A percentile compares a stretch with the other conserved stretches of the same genome.
These are phyloP conservation scores for Sporobolomyces phaffii DNA, from an alignment of 768 basidiomycete species.

Conservation along the genomic window DNA sequence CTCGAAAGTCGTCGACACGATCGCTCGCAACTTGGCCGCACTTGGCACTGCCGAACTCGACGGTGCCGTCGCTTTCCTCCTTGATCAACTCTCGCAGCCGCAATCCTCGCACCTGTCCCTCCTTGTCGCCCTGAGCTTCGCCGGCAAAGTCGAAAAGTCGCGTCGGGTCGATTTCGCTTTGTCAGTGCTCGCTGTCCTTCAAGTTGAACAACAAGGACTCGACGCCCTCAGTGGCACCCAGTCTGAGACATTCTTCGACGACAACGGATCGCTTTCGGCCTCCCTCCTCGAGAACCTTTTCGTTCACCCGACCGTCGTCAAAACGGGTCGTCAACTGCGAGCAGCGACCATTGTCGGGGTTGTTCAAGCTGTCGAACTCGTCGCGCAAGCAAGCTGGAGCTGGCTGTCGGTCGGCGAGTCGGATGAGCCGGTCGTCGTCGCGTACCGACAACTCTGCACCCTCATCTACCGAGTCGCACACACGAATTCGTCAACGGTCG, in stretches of 20 bases:
- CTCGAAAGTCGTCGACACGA: conserved; percentile 16
- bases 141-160: conserved; percentile 51
- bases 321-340: conserved; percentile 37
- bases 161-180: conserved; percentile 57
- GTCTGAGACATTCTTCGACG: conserved; percentile 31
- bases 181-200: conserved; percentile 48
- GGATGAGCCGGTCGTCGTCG: conserved; percentile 16
- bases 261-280: background rate
- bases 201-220: background rate
- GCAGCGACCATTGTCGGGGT: conserved; percentile 39
- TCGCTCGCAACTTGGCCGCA: conserved; percentile 31
- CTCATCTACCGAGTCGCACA: conserved; percentile 64
- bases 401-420: conserved; percentile 27
- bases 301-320: conserved; percentile 31
- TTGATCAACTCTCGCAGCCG: conserved; percentile 54
- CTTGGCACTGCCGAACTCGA: conserved; percentile 40
- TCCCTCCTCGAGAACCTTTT: conserved; percentile 33
- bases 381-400: conserved; percentile 12
- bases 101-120: conserved; percentile 52
- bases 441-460: conserved; percentile 60
- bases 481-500: conserved; percentile 51
- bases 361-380: conserved; percentile 35
- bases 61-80: conserved; percentile 50
- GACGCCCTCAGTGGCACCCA: conserved; percentile 3
- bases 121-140: conserved; percentile 60